phyloP scores from a whole-genome alignment of 371 early-diverging fungal species.

The Mortierella sp. region DNA sequence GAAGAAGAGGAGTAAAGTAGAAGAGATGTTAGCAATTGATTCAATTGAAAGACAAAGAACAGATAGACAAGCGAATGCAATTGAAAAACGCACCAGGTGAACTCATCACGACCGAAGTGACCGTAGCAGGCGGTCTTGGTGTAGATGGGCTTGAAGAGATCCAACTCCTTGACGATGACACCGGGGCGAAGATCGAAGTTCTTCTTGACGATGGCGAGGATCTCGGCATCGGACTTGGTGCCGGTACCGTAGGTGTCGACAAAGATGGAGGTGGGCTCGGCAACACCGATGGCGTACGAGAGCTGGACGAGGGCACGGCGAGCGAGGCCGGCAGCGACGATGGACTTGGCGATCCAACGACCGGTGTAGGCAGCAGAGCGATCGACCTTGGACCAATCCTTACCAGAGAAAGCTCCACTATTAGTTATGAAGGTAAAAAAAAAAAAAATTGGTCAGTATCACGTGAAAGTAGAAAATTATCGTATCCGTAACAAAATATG shows the following conservation, averaged over 20 bases:
- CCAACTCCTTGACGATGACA: slow-evolving; percentile 97
- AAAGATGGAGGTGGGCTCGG: slow-evolving; percentile 97
- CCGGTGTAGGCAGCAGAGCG: slow-evolving; percentile 99
- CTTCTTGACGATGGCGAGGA: slow-evolving; percentile 94
- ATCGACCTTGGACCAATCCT: slow-evolving; percentile 99
- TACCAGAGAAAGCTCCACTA: slow-evolving; percentile 99
- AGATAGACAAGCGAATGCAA: neutral
- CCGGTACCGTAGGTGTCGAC: slow-evolving; percentile 99
- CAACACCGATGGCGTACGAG: slow-evolving; percentile 99
- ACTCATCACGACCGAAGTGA: slow-evolving; percentile 98
- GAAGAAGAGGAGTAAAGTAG: slow-evolving; percentile 79
- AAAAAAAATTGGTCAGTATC: neutral
- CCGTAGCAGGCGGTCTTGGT: slow-evolving; percentile 98
- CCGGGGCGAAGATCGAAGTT: slow-evolving; percentile 99
- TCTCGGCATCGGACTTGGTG: slow-evolving; percentile 89
- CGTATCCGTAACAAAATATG: neutral
- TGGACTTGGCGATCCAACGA: slow-evolving; percentile 98
- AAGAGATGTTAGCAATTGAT: slow-evolving; percentile 45
- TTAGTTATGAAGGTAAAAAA: no score
- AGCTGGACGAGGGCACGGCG: slow-evolving; percentile 98
- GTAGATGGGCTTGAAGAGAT: slow-evolving; percentile 99
- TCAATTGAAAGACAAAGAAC: neutral
- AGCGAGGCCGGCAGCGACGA: slow-evolving; percentile 95
- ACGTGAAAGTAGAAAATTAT: slow-evolving; percentile 20
- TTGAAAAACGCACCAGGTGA: slow-evolving; percentile 76